Evolutionary conservation across 208 protist species (phyloP).

Genomic region (Leishmania guyanensis): DNA sequence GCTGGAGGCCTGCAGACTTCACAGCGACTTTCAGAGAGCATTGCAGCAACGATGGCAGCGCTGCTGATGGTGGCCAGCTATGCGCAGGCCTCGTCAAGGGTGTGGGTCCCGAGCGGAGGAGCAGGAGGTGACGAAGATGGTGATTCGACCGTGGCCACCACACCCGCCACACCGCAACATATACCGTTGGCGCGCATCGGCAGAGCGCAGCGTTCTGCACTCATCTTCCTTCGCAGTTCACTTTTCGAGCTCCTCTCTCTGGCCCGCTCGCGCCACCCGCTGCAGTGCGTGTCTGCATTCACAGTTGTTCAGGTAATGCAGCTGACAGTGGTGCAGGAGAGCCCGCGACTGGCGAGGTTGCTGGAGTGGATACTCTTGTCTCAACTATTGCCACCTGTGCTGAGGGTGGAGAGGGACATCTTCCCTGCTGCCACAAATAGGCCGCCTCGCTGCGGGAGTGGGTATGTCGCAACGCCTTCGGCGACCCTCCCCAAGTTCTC

Average conservation of each 20-base stretch:
- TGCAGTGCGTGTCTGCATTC: not conserved
- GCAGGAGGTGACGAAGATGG: not conserved
- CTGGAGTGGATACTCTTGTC: not conserved
- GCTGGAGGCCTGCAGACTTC: not conserved
- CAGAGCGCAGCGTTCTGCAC: not conserved
- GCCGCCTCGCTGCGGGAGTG: not conserved
- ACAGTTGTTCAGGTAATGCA: slow-evolving; percentile 9
- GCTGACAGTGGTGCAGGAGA: slow-evolving; percentile 1
- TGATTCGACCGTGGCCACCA: not conserved
- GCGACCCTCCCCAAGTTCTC: not conserved
- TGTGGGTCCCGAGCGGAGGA: slow-evolving; percentile 11
- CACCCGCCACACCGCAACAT: not conserved
- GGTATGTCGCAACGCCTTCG: not conserved
- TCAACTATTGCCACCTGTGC: not conserved
- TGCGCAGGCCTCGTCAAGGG: slow-evolving; percentile 16
- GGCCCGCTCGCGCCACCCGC: not conserved
- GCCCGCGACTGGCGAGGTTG: not conserved
- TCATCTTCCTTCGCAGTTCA: slow-evolving; percentile 3
- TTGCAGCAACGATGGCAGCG: slow-evolving; percentile 3
- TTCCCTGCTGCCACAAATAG: not conserved
- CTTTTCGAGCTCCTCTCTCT: not conserved
- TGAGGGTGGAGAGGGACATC: not conserved
- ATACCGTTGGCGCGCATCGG: not conserved
- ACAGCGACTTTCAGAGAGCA: not conserved
- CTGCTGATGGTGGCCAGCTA: slow-evolving; percentile 13